Percentiles rank a stretch among this genome's conserved stretches.
Conservation (phyloP, 345 rosid species). For the Raphanus sativus region DNA sequence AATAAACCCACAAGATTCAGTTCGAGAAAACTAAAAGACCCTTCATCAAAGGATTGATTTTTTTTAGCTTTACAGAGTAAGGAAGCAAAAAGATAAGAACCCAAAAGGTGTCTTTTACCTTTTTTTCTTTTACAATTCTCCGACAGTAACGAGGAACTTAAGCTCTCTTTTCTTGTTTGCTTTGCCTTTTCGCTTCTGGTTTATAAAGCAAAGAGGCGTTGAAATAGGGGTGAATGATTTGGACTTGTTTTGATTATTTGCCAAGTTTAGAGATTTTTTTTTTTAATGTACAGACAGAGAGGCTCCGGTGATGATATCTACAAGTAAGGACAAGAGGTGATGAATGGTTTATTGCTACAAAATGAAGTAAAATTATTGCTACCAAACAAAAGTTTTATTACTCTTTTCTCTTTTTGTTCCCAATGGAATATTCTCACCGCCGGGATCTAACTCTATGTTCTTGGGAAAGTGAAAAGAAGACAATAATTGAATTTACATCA, state of each 20-base stretch:
- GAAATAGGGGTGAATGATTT: constrained; percentile 8
- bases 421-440: background rate
- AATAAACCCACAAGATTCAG: background rate
- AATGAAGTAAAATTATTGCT: background rate
- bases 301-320: background rate
- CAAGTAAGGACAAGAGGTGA: background rate
- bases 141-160: constrained; percentile 10
- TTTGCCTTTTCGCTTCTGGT: background rate
- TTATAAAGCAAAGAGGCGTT: constrained; percentile 13
- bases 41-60: background rate
- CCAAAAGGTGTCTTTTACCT: constrained; percentile 28
- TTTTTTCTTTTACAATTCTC: constrained; percentile 6
- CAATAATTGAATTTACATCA: background rate
- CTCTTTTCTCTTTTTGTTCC: background rate
- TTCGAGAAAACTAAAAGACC: background rate
- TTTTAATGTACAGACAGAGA: background rate
- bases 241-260: constrained; percentile 14
- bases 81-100: constrained; percentile 1
- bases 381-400: background rate
- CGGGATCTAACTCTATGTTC: background rate
- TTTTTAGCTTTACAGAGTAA: background rate
- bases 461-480: background rate
- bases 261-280: background rate
- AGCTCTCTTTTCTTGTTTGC: background rate
- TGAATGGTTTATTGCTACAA: background rate